These are phyloP conservation scores for Limtongozyma cylindracea DNA, from an alignment of 805 yeast genomes.

Conservation along the genomic window DNA sequence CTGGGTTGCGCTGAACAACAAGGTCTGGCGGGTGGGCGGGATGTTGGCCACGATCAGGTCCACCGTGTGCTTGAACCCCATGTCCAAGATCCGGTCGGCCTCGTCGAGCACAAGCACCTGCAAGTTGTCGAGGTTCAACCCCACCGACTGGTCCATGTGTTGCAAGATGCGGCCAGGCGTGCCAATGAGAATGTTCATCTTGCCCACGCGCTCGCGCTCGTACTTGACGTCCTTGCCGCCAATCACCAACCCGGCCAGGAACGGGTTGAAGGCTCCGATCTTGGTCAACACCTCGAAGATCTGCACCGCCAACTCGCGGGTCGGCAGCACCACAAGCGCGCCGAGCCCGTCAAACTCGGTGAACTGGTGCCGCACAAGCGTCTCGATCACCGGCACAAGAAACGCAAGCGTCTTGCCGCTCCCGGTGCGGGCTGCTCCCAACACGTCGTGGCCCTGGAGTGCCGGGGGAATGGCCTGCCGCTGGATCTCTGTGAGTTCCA, in stretches of 20 bases:
- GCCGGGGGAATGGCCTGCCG: slow-evolving; percentile 51
- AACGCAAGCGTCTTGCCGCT: slow-evolving; percentile 84
- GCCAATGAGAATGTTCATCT: slow-evolving; percentile 64
- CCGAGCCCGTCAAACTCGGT: slow-evolving; percentile 74
- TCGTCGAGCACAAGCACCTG: slow-evolving; percentile 72
- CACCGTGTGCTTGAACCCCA: slow-evolving; percentile 72
- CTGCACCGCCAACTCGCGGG: slow-evolving; percentile 79
- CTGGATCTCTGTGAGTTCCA: slow-evolving; percentile 71
- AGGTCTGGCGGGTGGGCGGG: slow-evolving; percentile 63
- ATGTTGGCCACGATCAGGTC: slow-evolving; percentile 60
- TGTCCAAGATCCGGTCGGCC: slow-evolving; percentile 79
- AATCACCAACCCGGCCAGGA: slow-evolving; percentile 78
- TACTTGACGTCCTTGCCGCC: slow-evolving; percentile 79
- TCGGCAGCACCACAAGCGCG: slow-evolving; percentile 75
- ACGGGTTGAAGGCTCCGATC: slow-evolving; percentile 47
- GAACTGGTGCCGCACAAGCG: slow-evolving; percentile 44
- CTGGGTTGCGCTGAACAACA: slow-evolving; percentile 75
- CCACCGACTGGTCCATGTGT: slow-evolving; percentile 75
- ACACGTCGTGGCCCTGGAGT: slow-evolving; percentile 50
- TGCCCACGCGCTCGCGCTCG: slow-evolving; percentile 58
- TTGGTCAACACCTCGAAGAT: slow-evolving; percentile 70
- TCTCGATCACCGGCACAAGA: slow-evolving; percentile 55
- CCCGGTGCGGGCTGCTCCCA: slow-evolving; percentile 80
- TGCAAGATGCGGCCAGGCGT: slow-evolving; percentile 84
- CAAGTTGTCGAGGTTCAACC: slow-evolving; percentile 47